A percentile compares a stretch with the other conserved stretches of the same genome.
phyloP scores from a whole-genome alignment of 2,329 filamentous ascomycete genomes.

The Aplosporella prunicola region DNA sequence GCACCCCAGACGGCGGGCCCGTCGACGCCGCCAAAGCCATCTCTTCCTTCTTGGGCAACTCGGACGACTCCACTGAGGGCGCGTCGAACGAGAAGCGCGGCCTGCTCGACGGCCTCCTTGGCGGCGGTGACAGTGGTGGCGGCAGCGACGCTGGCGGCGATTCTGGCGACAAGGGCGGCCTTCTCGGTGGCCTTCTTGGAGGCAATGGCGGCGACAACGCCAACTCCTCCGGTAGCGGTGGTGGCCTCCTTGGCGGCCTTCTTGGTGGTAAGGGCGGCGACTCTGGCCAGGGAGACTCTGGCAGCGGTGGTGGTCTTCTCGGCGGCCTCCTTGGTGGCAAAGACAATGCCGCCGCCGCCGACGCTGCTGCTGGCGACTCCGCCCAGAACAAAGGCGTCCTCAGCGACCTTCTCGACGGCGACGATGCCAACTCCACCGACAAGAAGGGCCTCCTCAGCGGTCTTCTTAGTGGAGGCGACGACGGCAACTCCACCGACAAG shows the following conservation, averaged over 20 bases:
- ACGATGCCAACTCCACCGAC: constrained; percentile 23
- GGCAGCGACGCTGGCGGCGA: constrained; percentile 17
- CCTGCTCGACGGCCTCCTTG: constrained; percentile 24
- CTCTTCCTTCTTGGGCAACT: constrained; percentile 47
- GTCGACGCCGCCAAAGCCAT: constrained; percentile 51
- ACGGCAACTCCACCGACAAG: constrained; percentile 16
- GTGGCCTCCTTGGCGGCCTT: constrained; percentile 36
- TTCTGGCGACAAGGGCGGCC: constrained; percentile 23
- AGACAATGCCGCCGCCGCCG: constrained; percentile 19
- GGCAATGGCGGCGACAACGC: no score
- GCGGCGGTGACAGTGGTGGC: constrained; percentile 22
- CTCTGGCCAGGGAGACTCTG: constrained; percentile 17
- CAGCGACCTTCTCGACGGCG: no score
- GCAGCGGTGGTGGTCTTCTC: constrained; percentile 25
- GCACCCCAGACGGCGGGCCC: constrained; percentile 50
- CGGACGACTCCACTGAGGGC: constrained; percentile 16
- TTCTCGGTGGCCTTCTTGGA: no score
- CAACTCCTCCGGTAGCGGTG: constrained; percentile 20
- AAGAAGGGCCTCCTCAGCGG: constrained; percentile 20
- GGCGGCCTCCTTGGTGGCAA: constrained; percentile 26
- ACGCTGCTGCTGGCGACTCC: constrained; percentile 14
- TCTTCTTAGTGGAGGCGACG: constrained; percentile 45
- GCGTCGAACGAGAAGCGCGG: constrained; percentile 22
- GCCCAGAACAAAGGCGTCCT: constrained; percentile 25
- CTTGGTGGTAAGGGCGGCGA: constrained; percentile 36